Conservation (phyloP, 2,329 filamentous ascomycete genomes). For the Rutstroemia sp. region DNA sequence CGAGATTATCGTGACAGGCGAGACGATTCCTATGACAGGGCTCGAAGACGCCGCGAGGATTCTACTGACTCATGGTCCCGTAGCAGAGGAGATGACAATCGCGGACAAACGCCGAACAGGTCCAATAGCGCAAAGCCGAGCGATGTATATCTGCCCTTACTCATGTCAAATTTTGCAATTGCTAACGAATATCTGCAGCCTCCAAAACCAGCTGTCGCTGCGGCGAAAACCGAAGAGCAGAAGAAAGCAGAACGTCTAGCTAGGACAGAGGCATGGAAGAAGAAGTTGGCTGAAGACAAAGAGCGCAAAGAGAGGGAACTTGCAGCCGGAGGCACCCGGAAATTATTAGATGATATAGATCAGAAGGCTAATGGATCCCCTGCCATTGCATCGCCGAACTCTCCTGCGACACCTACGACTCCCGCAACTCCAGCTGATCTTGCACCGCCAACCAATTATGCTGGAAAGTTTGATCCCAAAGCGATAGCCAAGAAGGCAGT, state of each 20-base stretch:
- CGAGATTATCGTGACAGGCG: constrained; percentile 61
- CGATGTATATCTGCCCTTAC: constrained; percentile 44
- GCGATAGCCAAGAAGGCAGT: constrained; percentile 74
- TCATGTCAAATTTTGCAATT: not conserved
- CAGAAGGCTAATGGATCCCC: constrained; percentile 49
- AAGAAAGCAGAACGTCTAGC: constrained; percentile 75
- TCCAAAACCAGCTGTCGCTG: constrained; percentile 44
- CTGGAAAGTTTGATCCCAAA: constrained; percentile 82
- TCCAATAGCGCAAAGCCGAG: constrained; percentile 41
- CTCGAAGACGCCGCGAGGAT: constrained; percentile 56
- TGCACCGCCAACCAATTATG: constrained; percentile 52
- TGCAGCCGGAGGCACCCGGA: constrained; percentile 56
- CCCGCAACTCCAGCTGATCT: constrained; percentile 37
- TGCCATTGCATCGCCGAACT: constrained; percentile 41
- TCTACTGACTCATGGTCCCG: constrained; percentile 64
- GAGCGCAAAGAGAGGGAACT: constrained; percentile 65
- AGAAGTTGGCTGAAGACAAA: constrained; percentile 70
- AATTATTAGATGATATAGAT: constrained; percentile 66
- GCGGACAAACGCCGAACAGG: constrained; percentile 44
- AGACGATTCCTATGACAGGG: constrained; percentile 62
- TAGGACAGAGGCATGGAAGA: constrained; percentile 86
- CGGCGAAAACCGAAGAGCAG: constrained; percentile 57
- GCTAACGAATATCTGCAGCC: constrained; percentile 34
- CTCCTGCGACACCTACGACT: constrained; percentile 36
- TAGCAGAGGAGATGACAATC: constrained; percentile 58